phyloP scores from a whole-genome alignment of 371 early-diverging fungal species.

The Smittium culicis region DNA sequence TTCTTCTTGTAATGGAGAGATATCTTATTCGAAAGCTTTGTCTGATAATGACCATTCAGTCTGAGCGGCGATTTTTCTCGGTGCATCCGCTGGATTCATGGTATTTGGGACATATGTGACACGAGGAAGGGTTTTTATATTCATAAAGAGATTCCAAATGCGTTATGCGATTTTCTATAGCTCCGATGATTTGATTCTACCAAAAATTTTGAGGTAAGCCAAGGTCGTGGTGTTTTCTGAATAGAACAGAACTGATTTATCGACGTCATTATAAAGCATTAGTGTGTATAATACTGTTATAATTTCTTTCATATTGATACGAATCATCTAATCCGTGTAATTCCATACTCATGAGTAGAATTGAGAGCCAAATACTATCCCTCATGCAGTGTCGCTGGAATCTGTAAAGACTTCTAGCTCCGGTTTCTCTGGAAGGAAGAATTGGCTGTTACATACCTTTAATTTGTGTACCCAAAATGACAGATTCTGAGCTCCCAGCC shows the following conservation, averaged over 20 bases:
- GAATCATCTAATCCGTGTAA: background rate
- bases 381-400: background rate
- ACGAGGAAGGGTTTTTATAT: background rate
- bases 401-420: background rate
- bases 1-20: background rate
- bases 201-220: background rate
- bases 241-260: background rate
- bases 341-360: background rate
- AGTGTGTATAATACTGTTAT: background rate
- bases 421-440: background rate
- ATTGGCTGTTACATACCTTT: background rate
- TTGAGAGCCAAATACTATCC: background rate
- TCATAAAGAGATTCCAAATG: background rate
- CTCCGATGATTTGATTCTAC: background rate
- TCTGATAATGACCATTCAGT: background rate
- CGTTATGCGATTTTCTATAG: background rate
- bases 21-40: background rate
- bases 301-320: background rate
- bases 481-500: background rate
- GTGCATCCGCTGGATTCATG: background rate
- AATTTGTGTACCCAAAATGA: background rate
- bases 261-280: background rate
- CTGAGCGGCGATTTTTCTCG: background rate
- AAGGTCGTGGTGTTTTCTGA: conserved; percentile 1
- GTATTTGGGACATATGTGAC: background rate